phyloP scores from a whole-genome alignment of 441 rosid species.

The Brassica balearica region DNA sequence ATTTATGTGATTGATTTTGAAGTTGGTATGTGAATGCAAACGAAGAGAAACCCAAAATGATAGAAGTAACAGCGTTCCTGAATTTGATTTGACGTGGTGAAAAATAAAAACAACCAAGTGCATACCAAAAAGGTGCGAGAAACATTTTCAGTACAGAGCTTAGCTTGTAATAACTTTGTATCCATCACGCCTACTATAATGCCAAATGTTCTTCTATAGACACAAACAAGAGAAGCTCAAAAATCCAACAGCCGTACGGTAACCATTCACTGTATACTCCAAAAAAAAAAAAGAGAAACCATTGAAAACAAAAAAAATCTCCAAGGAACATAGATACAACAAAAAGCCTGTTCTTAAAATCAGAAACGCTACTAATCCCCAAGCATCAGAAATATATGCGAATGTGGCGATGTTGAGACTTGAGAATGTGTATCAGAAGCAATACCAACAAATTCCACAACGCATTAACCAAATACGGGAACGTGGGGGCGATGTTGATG shows the following conservation, averaged over 20 bases:
- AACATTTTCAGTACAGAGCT: background rate
- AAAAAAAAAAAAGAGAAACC: background rate
- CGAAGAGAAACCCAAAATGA: background rate
- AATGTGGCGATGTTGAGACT: background rate
- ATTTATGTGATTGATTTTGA: background rate
- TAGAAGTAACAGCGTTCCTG: too few species aligned
- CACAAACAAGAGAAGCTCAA: background rate
- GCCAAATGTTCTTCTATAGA: background rate
- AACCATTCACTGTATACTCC: background rate
- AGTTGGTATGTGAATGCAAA: background rate
- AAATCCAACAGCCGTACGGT: background rate
- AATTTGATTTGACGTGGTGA: too few species aligned
- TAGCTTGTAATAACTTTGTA: background rate
- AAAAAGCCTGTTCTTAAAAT: conserved; percentile 37
- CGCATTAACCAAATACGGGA: conserved; percentile 34
- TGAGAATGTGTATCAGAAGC: background rate
- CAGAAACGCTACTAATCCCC: conserved; percentile 24
- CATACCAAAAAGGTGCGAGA: too few species aligned
- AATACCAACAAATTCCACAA: conserved; percentile 14
- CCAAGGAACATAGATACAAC: conserved; percentile 40
- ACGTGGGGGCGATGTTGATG: conserved; percentile 2
- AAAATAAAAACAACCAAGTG: too few species aligned
- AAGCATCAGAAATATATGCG: background rate
- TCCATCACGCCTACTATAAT: background rate
- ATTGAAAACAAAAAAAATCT: background rate